Percentiles rank a stretch among this genome's conserved stretches.
Conservation (phyloP, 257 asterid genomes). For the Petunia secreta region DNA sequence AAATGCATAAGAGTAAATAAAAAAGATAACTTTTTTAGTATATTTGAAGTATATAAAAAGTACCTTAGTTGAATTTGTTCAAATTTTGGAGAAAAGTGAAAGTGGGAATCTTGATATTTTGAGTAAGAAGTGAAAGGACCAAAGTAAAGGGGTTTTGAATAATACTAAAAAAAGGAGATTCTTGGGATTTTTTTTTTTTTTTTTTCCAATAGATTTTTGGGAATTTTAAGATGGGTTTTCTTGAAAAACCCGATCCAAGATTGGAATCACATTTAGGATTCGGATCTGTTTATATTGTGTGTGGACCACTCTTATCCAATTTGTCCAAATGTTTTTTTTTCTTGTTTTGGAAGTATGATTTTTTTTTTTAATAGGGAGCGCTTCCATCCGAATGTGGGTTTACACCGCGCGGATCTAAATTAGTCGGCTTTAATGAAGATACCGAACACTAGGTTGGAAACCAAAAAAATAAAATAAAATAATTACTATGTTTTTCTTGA, state of each 20-base stretch:
- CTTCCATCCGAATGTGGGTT: too few species aligned
- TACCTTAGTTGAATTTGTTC: slow-evolving; percentile 22
- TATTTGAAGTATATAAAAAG: neutral
- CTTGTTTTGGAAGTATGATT: neutral
- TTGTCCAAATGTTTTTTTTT: neutral
- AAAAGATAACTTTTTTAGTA: neutral
- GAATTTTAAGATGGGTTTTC: neutral
- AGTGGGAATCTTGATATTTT: neutral
- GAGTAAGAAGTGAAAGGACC: slow-evolving; percentile 24
- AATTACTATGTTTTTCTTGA: too few species aligned
- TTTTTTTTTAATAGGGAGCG: too few species aligned
- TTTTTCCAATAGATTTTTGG: neutral
- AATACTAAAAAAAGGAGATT: too few species aligned
- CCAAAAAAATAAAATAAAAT: too few species aligned
- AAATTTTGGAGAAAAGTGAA: neutral
- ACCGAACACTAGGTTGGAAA: too few species aligned
- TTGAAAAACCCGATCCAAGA: slow-evolving; percentile 6
- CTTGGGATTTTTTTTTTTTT: too few species aligned
- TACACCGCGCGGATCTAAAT: too few species aligned
- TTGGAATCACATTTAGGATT: neutral
- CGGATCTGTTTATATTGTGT: slow-evolving; percentile 4
- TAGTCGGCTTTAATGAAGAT: too few species aligned
- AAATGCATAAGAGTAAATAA: neutral
- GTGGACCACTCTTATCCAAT: neutral
- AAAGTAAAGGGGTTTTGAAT: slow-evolving; percentile 1